Conservation (phyloP, 345 rosid species). For the Excoecaria cochinchinensis region DNA sequence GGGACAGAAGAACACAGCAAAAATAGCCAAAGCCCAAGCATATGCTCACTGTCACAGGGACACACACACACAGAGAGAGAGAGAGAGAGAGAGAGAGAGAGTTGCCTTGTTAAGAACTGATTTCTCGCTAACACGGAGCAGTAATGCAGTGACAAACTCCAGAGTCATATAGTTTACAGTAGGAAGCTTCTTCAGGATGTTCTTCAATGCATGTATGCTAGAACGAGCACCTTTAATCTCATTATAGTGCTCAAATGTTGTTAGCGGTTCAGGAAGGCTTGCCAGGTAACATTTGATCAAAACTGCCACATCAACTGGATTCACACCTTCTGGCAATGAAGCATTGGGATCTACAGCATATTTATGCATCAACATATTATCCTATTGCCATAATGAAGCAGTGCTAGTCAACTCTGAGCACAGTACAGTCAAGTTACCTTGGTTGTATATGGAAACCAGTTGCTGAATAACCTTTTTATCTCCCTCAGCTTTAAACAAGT, state of each 20-base stretch:
- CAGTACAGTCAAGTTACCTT: conserved; percentile 46
- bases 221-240: conserved; percentile 76
- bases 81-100: conserved; percentile 12
- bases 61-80: not conserved
- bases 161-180: conserved; percentile 79
- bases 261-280: conserved; percentile 88
- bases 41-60: not conserved
- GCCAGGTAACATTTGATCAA: conserved; percentile 80
- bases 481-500: conserved; percentile 81
- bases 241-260: conserved; percentile 73
- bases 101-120: conserved; percentile 78
- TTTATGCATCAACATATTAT: conserved; percentile 7
- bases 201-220: conserved; percentile 62
- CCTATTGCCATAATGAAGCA: conserved; percentile 7
- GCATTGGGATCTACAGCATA: conserved; percentile 59
- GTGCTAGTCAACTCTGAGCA: not conserved
- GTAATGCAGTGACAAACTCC: conserved; percentile 75
- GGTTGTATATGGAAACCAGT: conserved; percentile 70
- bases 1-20: not conserved
- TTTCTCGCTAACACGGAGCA: conserved; percentile 83
- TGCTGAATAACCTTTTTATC: conserved; percentile 70
- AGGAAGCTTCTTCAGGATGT: conserved; percentile 76
- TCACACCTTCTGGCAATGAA: conserved; percentile 71
- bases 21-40: too few relatives aligned
- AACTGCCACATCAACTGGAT: conserved; percentile 71